Evolutionary conservation across 1,284 basidiomycete species (phyloP).

Genomic region (Fomitopsis schrenkii): DNA sequence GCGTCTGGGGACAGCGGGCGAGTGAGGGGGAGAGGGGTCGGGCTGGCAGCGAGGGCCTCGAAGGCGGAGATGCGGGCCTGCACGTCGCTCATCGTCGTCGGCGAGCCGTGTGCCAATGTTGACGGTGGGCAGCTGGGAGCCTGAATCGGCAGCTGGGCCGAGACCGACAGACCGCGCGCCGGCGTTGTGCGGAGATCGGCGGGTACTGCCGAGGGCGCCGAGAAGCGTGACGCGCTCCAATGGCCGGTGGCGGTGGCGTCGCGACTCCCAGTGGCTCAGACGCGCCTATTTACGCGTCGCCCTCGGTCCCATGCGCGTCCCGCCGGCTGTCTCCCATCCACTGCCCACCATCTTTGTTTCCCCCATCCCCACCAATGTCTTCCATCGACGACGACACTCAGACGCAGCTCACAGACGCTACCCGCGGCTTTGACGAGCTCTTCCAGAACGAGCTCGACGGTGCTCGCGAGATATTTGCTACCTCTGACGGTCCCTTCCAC

Average conservation of each 20-base stretch:
- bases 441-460: constrained; percentile 62
- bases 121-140: background rate
- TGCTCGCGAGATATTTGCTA: constrained; percentile 47
- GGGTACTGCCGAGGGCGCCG: background rate
- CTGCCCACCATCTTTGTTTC: background rate
- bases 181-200: background rate
- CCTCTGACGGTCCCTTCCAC: constrained; percentile 61
- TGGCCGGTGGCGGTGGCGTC: background rate
- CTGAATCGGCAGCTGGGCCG: too few relatives aligned
- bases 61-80: constrained; percentile 60
- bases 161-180: background rate
- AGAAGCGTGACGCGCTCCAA: background rate
- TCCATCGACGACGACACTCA: constrained; percentile 23
- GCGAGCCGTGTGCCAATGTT: background rate
- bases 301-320: background rate
- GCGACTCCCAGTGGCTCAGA: background rate
- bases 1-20: constrained; percentile 43
- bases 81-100: constrained; percentile 49
- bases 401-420: constrained; percentile 43
- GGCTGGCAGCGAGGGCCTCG: constrained; percentile 27
- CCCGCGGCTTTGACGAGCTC: constrained; percentile 59
- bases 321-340: background rate
- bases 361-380: constrained; percentile 8
- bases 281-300: constrained; percentile 1
- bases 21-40: constrained; percentile 31